These are phyloP conservation scores for Mortierella polycephala DNA, from an alignment of 371 early-diverging fungal genomes.

Conservation along the genomic window DNA sequence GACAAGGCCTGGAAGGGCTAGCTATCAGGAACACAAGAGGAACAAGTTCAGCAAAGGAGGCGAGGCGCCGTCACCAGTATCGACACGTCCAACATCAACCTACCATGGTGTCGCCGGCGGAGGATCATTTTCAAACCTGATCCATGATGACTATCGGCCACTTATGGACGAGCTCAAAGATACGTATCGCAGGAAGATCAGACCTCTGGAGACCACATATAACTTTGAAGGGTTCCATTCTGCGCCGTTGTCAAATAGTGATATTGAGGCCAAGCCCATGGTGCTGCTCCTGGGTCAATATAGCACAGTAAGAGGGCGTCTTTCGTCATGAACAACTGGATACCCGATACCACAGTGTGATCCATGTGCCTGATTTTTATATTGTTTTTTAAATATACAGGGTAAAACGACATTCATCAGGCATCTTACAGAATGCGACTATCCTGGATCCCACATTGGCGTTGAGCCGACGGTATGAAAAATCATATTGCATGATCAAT, in stretches of 20 bases:
- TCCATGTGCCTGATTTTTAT: neutral
- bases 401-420: slow-evolving; percentile 90
- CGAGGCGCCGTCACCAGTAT: neutral
- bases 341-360: neutral
- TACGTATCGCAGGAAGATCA: slow-evolving; percentile 77
- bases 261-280: slow-evolving; percentile 87
- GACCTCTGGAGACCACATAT: slow-evolving; percentile 78
- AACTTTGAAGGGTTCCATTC: slow-evolving; percentile 87
- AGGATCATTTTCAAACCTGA: slow-evolving; percentile 41
- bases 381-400: slow-evolving; percentile 23
- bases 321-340: too few species aligned
- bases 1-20: slow-evolving; percentile 11
- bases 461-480: slow-evolving; percentile 79
- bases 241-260: slow-evolving; percentile 79
- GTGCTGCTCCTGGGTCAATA: slow-evolving; percentile 88
- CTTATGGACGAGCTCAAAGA: slow-evolving; percentile 75
- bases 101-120: slow-evolving; percentile 29
- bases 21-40: slow-evolving; percentile 34
- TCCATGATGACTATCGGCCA: slow-evolving; percentile 66
- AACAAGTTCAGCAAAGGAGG: slow-evolving; percentile 29
- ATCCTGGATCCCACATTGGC: slow-evolving; percentile 88
- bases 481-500: too few species aligned
- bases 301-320: slow-evolving; percentile 64
- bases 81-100: neutral
- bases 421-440: slow-evolving; percentile 81